Evolutionary conservation across 345 rosid species (phyloP).

Genomic region (Moringa oleifera): DNA sequence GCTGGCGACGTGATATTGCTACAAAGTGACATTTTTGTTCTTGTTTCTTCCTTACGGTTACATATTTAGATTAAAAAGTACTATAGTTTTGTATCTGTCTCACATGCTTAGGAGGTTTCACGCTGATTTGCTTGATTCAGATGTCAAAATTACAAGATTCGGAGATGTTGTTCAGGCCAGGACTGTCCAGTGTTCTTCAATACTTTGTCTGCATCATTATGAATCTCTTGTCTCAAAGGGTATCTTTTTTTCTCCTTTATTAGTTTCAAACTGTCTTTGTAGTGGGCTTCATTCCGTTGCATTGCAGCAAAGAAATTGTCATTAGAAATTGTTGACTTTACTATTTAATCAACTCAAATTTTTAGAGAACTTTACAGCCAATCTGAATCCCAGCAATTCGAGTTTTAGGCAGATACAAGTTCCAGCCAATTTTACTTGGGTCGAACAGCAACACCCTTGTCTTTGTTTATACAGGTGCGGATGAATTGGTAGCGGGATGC

Average conservation of each 20-base stretch:
- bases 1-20: slow-evolving; percentile 40
- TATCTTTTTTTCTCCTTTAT: slow-evolving; percentile 11
- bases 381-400: no score
- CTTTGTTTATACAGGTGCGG: slow-evolving; percentile 24
- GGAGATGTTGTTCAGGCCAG: slow-evolving; percentile 34
- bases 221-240: slow-evolving; percentile 35
- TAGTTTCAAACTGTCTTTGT: no score
- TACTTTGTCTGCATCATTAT: slow-evolving; percentile 25
- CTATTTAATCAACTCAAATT: no score
- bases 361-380: no score
- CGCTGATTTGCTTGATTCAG: slow-evolving; percentile 17
- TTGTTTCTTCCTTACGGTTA: not conserved
- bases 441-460: not conserved
- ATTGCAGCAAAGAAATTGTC: no score
- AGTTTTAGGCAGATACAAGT: no score
- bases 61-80: no score
- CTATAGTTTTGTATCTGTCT: no score
- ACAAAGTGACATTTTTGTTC: slow-evolving; percentile 33
- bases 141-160: slow-evolving; percentile 42
- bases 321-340: no score
- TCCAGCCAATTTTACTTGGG: no score
- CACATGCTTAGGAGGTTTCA: not conserved
- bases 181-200: slow-evolving; percentile 40
- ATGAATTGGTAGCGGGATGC: slow-evolving; percentile 24
- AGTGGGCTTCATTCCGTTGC: no score